Evolutionary conservation across 73 alveolate genomes (phyloP).

Genomic region (Paramecium octaurelia): DNA sequence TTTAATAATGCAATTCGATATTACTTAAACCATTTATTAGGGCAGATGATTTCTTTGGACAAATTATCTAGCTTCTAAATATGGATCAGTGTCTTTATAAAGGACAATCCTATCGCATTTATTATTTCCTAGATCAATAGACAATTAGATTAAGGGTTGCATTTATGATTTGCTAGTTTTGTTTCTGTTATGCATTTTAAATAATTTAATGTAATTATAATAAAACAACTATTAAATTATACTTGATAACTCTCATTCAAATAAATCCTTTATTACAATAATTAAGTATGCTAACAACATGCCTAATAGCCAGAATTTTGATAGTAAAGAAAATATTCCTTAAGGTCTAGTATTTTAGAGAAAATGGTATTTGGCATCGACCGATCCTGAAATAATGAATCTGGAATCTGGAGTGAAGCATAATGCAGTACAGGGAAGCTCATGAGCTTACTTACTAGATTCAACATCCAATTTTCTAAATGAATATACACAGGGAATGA

Average conservation of each 20-base stretch:
- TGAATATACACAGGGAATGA: neutral
- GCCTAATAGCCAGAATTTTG: constrained; percentile 24
- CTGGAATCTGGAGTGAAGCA: constrained; percentile 47
- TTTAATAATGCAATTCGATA: neutral
- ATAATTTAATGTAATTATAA: neutral
- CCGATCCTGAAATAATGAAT: constrained; percentile 23
- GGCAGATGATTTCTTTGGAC: neutral
- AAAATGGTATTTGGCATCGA: neutral
- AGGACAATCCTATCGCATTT: neutral
- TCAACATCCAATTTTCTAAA: constrained; percentile 15
- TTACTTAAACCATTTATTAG: neutral
- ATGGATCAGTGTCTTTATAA: neutral
- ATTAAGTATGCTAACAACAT: neutral
- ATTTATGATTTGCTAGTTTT: neutral
- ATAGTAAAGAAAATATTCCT: constrained; percentile 9
- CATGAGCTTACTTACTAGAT: neutral
- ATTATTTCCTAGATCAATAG: neutral
- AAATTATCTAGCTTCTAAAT: constrained; percentile 1
- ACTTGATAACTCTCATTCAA: neutral
- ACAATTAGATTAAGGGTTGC: neutral
- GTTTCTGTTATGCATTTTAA: constrained; percentile 33
- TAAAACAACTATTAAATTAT: neutral
- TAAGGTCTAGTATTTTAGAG: neutral
- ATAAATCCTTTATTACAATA: constrained; percentile 5
- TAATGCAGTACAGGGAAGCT: neutral